Evolutionary conservation across 2,329 filamentous ascomycete genomes (phyloP).

Genomic region (Botrytis fragariae): DNA sequence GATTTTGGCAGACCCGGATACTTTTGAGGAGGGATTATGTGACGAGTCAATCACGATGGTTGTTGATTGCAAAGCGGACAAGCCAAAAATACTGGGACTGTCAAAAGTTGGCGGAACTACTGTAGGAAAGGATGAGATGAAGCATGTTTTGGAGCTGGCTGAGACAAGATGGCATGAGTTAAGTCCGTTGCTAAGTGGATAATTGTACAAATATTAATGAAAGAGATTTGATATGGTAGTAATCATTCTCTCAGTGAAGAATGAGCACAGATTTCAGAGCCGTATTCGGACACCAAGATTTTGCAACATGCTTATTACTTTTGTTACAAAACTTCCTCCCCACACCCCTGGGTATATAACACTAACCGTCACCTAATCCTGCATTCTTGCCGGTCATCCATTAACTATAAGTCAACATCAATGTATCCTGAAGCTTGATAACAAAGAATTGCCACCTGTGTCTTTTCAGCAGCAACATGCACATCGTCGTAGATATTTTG

Average conservation of each 20-base stretch:
- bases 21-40: conserved; percentile 82
- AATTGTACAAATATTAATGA: conserved; percentile 20
- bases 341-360: too few relatives aligned
- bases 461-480: not conserved
- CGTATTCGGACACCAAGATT: not conserved
- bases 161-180: conserved; percentile 61
- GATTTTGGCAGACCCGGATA: conserved; percentile 85
- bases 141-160: conserved; percentile 56
- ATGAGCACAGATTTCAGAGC: not conserved
- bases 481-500: not conserved
- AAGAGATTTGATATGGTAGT: conserved; percentile 6
- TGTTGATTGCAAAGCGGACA: conserved; percentile 56
- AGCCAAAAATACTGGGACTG: conserved; percentile 63
- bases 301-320: not conserved
- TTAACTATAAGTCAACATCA: not conserved
- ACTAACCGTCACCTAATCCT: not conserved
- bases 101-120: conserved; percentile 81
- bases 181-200: conserved; percentile 28
- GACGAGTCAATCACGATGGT: conserved; percentile 80
- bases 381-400: not conserved
- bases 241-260: not conserved
- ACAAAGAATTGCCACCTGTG: not conserved
- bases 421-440: not conserved
- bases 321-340: not conserved
- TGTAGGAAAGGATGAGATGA: conserved; percentile 63